Conservation (phyloP, 2,329 filamentous ascomycete species). For the Diaporthe sp. region DNA sequence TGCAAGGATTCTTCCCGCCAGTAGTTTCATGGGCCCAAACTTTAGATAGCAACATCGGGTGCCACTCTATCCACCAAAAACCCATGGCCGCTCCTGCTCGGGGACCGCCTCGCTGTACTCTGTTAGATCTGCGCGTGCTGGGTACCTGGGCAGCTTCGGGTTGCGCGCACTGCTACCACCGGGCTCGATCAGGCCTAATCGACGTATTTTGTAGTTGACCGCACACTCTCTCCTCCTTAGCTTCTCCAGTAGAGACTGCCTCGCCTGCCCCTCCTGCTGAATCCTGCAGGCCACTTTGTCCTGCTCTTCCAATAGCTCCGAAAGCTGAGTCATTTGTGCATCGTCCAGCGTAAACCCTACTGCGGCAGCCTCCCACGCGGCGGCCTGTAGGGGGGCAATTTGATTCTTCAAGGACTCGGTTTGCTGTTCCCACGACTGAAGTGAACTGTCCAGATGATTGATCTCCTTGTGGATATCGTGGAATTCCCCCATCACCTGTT, state of each 20-base stretch:
- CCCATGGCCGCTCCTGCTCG: neutral
- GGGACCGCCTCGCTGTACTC: neutral
- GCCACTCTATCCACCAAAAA: neutral
- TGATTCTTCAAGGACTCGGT: rapidly evolving
- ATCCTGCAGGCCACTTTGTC: neutral
- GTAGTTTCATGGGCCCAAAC: neutral
- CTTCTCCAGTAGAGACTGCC: neutral
- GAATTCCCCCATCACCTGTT: neutral
- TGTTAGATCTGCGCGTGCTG: neutral
- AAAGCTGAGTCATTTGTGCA: no score
- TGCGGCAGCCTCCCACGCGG: no score
- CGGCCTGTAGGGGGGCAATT: neutral
- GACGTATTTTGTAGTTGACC: neutral
- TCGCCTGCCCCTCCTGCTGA: neutral
- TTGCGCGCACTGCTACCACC: neutral
- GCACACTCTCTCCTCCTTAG: neutral
- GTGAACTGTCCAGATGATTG: neutral
- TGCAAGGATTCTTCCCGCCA: no score
- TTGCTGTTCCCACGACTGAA: neutral
- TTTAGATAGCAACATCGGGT: neutral
- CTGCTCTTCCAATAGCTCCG: no score
- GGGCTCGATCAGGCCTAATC: neutral
- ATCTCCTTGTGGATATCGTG: neutral
- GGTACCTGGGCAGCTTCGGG: neutral
- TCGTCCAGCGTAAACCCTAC: no score